Base-by-base conservation (phyloP, 192 early-diverging fungal species). In the Mortierella claussenii region DNA sequence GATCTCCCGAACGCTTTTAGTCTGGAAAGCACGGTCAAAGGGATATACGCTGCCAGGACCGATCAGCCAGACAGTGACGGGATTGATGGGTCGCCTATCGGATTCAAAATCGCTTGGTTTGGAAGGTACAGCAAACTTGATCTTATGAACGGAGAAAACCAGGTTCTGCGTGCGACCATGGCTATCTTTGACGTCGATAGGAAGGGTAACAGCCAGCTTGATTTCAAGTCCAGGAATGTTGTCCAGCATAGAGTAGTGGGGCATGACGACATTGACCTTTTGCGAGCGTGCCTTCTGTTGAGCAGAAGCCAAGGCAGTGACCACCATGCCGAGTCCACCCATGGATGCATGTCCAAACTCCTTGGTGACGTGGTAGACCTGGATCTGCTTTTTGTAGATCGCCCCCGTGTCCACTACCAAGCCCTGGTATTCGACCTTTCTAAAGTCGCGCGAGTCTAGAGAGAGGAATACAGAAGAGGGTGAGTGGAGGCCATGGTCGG, bases 291-390 rank as follows among this genome's bases (percentile, higher is more conserved):
- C 71, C 11, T 40, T 48, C 51, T 83, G 73, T 44, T 87, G 86
- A 8, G 80, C 84, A 18, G 63, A 30, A 4, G 86, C 65, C 1
- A 87, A 58, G 4, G 82, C 80, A 3, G 86, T 87, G 36, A 85
- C 68, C 3, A 87, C 76, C 68, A 81, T 80, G 11, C 86, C 86
- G 49, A 87, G 69, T 2, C 81, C 86, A 48, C 84, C 82, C 84
- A 85, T 85, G 7, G 84, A 68, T 4, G 86, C 84, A 0, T 75
- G 69, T 12, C 84, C 84, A 60, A 85, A 87, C 48, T 87, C 86
- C 55, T 83, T 87, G n/a, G 84, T 84, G 44, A 88, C 64, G 55
- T 88, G 86, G 33, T 84, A 88, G 12, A 88, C 80, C 26, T 73
- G 69, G 15, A 78, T 82, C 32, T 55, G 69, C 57, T 70, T 62